Percentiles rank a stretch among this genome's conserved stretches.
Conservation (phyloP, 2,329 filamentous ascomycete genomes). For the Aspergillus awamori region DNA sequence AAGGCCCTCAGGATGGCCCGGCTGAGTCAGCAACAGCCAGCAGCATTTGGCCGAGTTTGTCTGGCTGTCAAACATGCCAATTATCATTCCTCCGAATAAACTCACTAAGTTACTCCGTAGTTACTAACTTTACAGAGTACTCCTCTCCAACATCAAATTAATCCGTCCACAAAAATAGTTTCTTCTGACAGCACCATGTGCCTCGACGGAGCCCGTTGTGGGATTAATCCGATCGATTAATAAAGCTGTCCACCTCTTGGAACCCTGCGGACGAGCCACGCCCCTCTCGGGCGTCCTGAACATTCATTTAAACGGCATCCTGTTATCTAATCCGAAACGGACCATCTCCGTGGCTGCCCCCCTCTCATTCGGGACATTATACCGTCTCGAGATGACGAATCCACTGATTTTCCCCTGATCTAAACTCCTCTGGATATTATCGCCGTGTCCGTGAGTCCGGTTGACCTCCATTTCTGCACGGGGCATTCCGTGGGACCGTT, state of each 20-base stretch:
- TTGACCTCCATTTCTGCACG: conserved; percentile 5
- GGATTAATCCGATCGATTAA: background rate
- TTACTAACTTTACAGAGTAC: background rate
- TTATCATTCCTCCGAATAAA: too few relatives aligned
- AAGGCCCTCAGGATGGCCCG: background rate
- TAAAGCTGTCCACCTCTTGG: background rate
- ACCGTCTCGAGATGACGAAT: conserved; percentile 3
- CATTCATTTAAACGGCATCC: conserved; percentile 1
- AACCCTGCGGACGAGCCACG: conserved; percentile 2
- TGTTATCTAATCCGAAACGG: conserved; percentile 11
- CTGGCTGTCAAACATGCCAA: background rate
- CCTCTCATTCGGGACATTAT: conserved; percentile 1
- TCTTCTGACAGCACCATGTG: background rate
- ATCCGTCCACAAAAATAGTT: background rate
- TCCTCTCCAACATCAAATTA: background rate
- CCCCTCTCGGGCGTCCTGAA: background rate
- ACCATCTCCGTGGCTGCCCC: conserved; percentile 1
- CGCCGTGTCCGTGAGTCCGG: background rate
- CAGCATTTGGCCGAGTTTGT: background rate
- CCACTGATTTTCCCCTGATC: conserved; percentile 5
- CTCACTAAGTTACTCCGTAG: too few relatives aligned
- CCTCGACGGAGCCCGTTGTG: background rate
- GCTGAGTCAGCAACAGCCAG: background rate
- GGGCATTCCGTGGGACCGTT: conserved; percentile 10
- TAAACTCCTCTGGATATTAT: background rate